Evolutionary conservation across 2,329 filamentous ascomycete genomes (phyloP).

Genomic region (Drechslerella dactyloides): DNA sequence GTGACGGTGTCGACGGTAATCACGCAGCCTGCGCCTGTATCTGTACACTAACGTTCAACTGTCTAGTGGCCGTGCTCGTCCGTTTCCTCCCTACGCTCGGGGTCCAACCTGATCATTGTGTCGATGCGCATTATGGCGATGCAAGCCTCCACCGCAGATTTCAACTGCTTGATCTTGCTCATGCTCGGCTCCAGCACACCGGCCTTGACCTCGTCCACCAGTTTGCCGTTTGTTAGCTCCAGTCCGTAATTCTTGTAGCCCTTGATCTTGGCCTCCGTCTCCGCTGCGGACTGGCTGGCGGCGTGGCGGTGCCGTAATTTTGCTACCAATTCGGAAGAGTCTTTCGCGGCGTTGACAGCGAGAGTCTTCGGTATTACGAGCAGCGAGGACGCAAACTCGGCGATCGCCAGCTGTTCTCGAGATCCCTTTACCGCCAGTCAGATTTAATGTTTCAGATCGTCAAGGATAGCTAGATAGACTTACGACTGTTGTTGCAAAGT

Average conservation of each 20-base stretch:
- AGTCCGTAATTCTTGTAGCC: slow-evolving; percentile 98
- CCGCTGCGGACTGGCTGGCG: slow-evolving; percentile 86
- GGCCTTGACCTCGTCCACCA: slow-evolving; percentile 90
- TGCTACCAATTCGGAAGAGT: slow-evolving; percentile 90
- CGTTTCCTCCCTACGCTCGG: slow-evolving; percentile 73
- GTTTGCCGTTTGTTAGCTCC: slow-evolving; percentile 85
- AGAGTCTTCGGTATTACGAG: slow-evolving; percentile 95
- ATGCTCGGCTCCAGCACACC: slow-evolving; percentile 96
- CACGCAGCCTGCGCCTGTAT: neutral
- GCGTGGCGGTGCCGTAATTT: slow-evolving; percentile 94
- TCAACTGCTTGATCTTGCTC: slow-evolving; percentile 91
- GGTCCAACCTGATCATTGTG: slow-evolving; percentile 97
- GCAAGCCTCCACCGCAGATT: slow-evolving; percentile 97
- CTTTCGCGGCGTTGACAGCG: slow-evolving; percentile 95
- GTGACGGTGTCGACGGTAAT: neutral
- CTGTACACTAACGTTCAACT: neutral
- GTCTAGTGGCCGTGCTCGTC: slow-evolving; percentile 83
- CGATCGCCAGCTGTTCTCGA: slow-evolving; percentile 95
- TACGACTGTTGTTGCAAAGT: slow-evolving; percentile 95
- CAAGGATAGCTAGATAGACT: slow-evolving; percentile 55
- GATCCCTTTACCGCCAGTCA: slow-evolving; percentile 66
- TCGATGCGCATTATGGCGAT: slow-evolving; percentile 99
- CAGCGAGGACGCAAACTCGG: slow-evolving; percentile 93
- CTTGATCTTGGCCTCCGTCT: slow-evolving; percentile 89
- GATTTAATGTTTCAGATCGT: neutral